These are phyloP conservation scores for Spergularia azorica DNA, from an alignment of 179 eudicot species.

Conservation along the genomic window DNA sequence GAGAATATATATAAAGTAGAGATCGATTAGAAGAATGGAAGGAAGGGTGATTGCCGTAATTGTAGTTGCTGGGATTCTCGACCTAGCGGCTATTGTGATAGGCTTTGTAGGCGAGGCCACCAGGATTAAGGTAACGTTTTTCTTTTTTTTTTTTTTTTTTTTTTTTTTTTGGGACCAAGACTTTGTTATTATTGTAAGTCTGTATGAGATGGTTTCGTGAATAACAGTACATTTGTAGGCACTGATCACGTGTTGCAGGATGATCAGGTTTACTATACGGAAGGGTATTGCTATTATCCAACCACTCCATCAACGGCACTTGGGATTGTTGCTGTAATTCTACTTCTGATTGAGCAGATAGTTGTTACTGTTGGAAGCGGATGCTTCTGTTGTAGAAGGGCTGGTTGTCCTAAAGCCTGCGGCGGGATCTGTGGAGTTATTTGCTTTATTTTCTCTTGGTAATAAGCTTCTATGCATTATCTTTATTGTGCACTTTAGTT, in stretches of 20 bases:
- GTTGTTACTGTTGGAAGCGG: slow-evolving; percentile 52
- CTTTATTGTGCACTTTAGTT: too few relatives aligned
- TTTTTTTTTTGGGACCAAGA: too few relatives aligned
- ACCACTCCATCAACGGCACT: slow-evolving; percentile 63
- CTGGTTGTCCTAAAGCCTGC: slow-evolving; percentile 41
- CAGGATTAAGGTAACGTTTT: slow-evolving; percentile 58
- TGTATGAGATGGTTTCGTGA: neutral
- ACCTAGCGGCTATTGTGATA: slow-evolving; percentile 54
- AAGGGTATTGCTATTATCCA: slow-evolving; percentile 51
- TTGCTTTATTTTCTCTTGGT: slow-evolving; percentile 76
- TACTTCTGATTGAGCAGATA: slow-evolving; percentile 62
- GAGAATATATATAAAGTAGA: too few relatives aligned
- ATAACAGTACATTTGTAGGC: too few relatives aligned
- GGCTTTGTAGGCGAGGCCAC: slow-evolving; percentile 79
- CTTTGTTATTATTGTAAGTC: neutral
- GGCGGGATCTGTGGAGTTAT: slow-evolving; percentile 48
- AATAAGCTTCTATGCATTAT: slow-evolving; percentile 26
- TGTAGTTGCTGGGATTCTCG: slow-evolving; percentile 56
- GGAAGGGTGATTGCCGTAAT: slow-evolving; percentile 46
- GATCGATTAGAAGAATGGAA: slow-evolving; percentile 38
- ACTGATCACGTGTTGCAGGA: neutral
- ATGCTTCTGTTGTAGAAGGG: slow-evolving; percentile 60
- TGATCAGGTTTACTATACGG: slow-evolving; percentile 1
- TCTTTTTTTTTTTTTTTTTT: too few relatives aligned
- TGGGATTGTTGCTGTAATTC: slow-evolving; percentile 53